These are phyloP conservation scores for Periconia sp. DNA, from an alignment of 2,329 filamentous ascomycete genomes.

Conservation along the genomic window DNA sequence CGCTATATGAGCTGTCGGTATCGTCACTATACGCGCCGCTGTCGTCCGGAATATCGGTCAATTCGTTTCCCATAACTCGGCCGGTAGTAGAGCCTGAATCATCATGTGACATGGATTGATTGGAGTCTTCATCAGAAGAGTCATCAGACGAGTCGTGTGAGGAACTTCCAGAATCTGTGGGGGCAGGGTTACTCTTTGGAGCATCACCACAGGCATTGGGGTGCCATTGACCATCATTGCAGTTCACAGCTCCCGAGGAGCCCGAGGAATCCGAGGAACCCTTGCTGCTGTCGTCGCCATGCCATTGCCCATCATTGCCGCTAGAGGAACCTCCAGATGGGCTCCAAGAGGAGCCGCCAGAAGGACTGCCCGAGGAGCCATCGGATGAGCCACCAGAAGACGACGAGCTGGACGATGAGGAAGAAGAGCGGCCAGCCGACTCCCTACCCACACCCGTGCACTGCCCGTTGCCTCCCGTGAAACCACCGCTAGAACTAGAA, in stretches of 20 bases:
- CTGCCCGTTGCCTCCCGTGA: conserved; percentile 11
- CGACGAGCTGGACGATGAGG: conserved; percentile 6
- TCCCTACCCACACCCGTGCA: conserved; percentile 28
- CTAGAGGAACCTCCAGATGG: conserved; percentile 1
- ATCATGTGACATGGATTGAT: neutral
- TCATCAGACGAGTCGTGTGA: neutral
- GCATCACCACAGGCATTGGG: neutral
- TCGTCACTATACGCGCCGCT: too few relatives aligned
- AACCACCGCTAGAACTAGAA: conserved; percentile 10
- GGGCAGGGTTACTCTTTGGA: too few relatives aligned
- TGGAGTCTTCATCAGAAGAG: neutral
- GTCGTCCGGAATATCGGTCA: too few relatives aligned
- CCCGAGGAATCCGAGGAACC: too few relatives aligned
- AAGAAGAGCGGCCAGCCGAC: conserved; percentile 16
- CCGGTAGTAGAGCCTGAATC: neutral
- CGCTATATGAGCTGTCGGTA: too few relatives aligned
- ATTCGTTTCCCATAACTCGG: neutral
- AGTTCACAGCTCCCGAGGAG: too few relatives aligned
- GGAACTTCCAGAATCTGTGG: too few relatives aligned
- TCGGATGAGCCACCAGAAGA: conserved; percentile 3
- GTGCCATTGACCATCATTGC: conserved; percentile 8
- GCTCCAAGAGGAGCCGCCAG: neutral
- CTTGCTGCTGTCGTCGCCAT: neutral
- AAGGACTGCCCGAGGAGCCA: neutral
- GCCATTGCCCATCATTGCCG: neutral